Evolutionary conservation across 768 basidiomycete species (phyloP).

Genomic region (Suillus subluteus): DNA sequence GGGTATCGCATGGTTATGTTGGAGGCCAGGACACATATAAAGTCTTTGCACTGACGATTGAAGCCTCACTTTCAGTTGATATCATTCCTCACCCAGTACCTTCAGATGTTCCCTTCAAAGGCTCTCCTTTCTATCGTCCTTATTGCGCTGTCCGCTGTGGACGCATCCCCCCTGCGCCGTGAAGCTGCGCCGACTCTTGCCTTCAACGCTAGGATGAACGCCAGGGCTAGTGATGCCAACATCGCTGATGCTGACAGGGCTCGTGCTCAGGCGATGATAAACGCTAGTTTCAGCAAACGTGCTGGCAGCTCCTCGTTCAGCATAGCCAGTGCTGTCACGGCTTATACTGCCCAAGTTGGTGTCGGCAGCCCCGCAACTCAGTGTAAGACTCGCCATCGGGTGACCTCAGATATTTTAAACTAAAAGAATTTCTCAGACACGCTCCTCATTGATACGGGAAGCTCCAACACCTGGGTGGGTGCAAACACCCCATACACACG

Average conservation of each 20-base stretch:
- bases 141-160: conserved; percentile 18
- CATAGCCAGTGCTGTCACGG: conserved; percentile 22
- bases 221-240: conserved; percentile 1
- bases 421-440: conserved; percentile 21
- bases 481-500: conserved; percentile 23
- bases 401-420: not conserved
- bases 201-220: conserved; percentile 20
- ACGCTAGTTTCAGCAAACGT: conserved; percentile 12
- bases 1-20: conserved; percentile 5
- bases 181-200: conserved; percentile 13
- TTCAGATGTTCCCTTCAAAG: conserved; percentile 21
- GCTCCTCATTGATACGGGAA: conserved; percentile 37
- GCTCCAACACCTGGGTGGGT: conserved; percentile 37
- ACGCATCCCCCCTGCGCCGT: conserved; percentile 19
- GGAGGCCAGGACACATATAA: conserved; percentile 4
- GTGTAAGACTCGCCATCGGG: conserved; percentile 23
- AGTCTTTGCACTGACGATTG: not conserved
- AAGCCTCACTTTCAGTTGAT: conserved; percentile 10
- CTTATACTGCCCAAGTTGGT: conserved; percentile 33
- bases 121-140: conserved; percentile 19
- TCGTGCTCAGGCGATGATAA: conserved; percentile 21
- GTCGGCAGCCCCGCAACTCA: conserved; percentile 30
- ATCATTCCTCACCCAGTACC: not conserved
- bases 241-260: conserved; percentile 25
- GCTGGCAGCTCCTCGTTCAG: conserved; percentile 6